Conservation (phyloP, 106 monocot species). For the Amphibolis antarctica region DNA sequence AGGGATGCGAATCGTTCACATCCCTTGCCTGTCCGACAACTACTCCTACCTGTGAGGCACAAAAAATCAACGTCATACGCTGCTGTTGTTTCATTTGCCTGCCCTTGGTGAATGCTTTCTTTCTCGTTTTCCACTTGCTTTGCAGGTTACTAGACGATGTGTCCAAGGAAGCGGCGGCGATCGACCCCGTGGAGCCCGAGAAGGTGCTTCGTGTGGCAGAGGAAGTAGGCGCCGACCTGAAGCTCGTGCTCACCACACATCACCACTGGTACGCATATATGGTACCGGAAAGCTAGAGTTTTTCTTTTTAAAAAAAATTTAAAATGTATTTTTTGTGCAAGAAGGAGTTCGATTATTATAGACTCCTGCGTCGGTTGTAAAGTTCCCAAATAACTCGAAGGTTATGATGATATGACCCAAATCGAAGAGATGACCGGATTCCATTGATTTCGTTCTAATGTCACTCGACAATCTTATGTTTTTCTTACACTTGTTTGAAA, state of each 20-base stretch:
- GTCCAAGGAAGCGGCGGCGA: constrained; percentile 63
- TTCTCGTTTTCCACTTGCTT: not conserved
- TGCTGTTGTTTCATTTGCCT: no score
- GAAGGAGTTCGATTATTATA: no score
- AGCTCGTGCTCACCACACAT: constrained; percentile 87
- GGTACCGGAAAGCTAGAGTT: not conserved
- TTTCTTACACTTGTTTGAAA: no score
- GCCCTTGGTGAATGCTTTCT: not conserved
- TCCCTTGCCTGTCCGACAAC: constrained; percentile 1
- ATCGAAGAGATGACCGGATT: no score
- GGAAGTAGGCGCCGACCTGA: constrained; percentile 56
- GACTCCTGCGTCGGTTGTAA: no score
- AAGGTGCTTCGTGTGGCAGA: constrained; percentile 50
- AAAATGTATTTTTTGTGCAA: no score
- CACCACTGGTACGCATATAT: constrained; percentile 57
- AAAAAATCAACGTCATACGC: no score
- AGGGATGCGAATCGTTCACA: not conserved
- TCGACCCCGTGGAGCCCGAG: constrained; percentile 93
- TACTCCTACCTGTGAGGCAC: not conserved
- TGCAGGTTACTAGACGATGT: constrained; percentile 68
- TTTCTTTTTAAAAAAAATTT: not conserved
- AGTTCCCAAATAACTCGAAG: no score
- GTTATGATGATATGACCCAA: no score
- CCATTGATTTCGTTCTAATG: no score
- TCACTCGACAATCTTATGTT: no score